Evolutionary conservation across 2,329 filamentous ascomycete genomes (phyloP).

Genomic region (Cryphonectria japonica): DNA sequence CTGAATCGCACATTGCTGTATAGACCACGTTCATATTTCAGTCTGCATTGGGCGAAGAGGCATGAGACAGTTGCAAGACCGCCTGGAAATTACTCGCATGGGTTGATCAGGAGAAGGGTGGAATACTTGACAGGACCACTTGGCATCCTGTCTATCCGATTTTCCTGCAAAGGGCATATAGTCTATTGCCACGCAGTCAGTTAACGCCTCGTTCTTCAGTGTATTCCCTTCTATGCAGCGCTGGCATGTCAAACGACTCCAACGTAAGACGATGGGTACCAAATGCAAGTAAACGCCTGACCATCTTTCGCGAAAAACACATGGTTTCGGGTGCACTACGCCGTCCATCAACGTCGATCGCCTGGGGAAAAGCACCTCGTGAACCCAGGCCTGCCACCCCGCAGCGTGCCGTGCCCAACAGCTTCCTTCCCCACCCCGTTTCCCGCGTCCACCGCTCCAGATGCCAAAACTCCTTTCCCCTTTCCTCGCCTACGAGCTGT

Average conservation of each 20-base stretch:
- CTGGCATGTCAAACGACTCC: neutral
- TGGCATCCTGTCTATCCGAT: neutral
- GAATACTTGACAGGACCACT: neutral
- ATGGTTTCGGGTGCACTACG: neutral
- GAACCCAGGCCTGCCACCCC: neutral
- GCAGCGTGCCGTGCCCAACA: neutral
- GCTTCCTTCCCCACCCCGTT: neutral
- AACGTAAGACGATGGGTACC: neutral
- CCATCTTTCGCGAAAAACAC: neutral
- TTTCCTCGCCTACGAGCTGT: constrained; percentile 45
- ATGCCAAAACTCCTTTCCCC: neutral
- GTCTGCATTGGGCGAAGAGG: neutral
- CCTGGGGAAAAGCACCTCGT: neutral
- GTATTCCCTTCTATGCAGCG: neutral
- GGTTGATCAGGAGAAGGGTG: neutral
- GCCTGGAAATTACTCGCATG: neutral
- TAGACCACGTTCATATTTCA: neutral
- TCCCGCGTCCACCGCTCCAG: neutral
- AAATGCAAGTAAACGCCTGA: neutral
- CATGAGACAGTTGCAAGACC: neutral
- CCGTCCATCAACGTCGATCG: neutral
- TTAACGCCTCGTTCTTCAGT: neutral
- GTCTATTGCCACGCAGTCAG: neutral
- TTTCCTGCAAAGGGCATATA: neutral
- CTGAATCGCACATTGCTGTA: neutral